A percentile compares a stretch with the other conserved stretches of the same genome.
Conservation (phyloP, 1,139 yeast genomes). For the Pichia sp. region DNA sequence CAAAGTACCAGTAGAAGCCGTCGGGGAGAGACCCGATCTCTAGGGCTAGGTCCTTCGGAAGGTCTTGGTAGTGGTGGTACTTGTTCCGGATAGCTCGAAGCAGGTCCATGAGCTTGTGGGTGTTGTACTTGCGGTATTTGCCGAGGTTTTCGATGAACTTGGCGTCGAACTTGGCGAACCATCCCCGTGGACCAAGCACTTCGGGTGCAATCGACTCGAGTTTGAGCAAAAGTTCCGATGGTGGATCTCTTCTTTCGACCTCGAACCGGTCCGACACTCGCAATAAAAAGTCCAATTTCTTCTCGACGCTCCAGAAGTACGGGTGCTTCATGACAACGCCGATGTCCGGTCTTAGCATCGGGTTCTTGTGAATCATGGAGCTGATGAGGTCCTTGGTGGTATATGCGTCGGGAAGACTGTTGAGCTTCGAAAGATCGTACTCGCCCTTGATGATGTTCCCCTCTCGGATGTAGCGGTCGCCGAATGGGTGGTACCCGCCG, state of each 20-base stretch:
- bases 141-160: constrained; percentile 79
- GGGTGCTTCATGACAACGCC: constrained; percentile 72
- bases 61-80: constrained; percentile 87
- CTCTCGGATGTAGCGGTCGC: constrained; percentile 81
- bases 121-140: constrained; percentile 82
- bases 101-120: constrained; percentile 74
- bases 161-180: constrained; percentile 73
- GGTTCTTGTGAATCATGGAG: constrained; percentile 68
- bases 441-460: constrained; percentile 78
- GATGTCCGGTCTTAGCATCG: constrained; percentile 72
- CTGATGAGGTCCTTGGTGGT: constrained; percentile 73
- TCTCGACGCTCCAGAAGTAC: constrained; percentile 74
- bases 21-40: constrained; percentile 78
- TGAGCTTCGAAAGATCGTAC: constrained; percentile 48
- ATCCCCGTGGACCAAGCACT: constrained; percentile 63
- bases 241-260: constrained; percentile 82
- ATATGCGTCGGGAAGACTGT: constrained; percentile 41
- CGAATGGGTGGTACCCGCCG: constrained; percentile 91
- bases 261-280: constrained; percentile 91
- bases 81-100: constrained; percentile 88
- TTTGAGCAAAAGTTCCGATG: constrained; percentile 56
- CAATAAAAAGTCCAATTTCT: constrained; percentile 74
- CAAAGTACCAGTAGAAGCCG: constrained; percentile 78
- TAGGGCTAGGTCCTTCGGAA: constrained; percentile 58
- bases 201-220: constrained; percentile 54